Percentiles rank a stretch among this genome's conserved stretches.
Evolutionary conservation across 768 basidiomycete genomes (phyloP).

Genomic region (Pluteus cervinus): DNA sequence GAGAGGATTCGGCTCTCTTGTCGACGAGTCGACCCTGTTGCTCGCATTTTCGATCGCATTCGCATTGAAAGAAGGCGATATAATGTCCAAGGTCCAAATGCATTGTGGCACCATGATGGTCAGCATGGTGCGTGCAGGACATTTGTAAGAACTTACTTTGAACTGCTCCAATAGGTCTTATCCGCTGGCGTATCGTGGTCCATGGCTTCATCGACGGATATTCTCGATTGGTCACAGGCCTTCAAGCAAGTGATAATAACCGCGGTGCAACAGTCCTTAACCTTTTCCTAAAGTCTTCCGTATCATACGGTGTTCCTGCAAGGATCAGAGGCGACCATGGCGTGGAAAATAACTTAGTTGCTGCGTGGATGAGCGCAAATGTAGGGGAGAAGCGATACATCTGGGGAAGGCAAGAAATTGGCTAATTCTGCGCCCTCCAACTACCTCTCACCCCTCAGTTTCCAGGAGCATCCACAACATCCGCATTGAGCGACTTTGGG

Average conservation of each 20-base stretch:
- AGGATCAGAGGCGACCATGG: slow-evolving; percentile 32
- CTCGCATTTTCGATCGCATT: slow-evolving; percentile 10
- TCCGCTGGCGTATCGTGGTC: slow-evolving; percentile 25
- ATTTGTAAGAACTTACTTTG: background rate
- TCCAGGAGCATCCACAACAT: slow-evolving; percentile 37
- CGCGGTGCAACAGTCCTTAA: slow-evolving; percentile 26
- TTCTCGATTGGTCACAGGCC: slow-evolving; percentile 20
- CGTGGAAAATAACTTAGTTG: slow-evolving; percentile 28
- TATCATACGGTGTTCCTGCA: slow-evolving; percentile 21
- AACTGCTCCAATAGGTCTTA: slow-evolving; percentile 16
- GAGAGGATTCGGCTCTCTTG: slow-evolving; percentile 11
- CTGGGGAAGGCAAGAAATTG: slow-evolving; percentile 24
- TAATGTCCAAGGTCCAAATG: slow-evolving; percentile 22
- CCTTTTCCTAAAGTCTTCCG: slow-evolving; percentile 20
- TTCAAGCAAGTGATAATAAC: slow-evolving; percentile 33
- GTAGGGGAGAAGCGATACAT: slow-evolving; percentile 29
- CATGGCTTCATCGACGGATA: slow-evolving; percentile 29
- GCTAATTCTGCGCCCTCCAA: no score
- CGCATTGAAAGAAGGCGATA: slow-evolving; percentile 14
- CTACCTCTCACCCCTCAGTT: no score
- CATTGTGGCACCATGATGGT: slow-evolving; percentile 30
- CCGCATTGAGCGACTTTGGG: slow-evolving; percentile 33
- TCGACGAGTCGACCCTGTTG: slow-evolving; percentile 11
- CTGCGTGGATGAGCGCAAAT: slow-evolving; percentile 21
- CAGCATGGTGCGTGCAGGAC: slow-evolving; percentile 22